Evolutionary conservation across 345 rosid species (phyloP), one percentile per base, ranked within the genome.

Genomic region (Odontarrhena argentea): DNA sequence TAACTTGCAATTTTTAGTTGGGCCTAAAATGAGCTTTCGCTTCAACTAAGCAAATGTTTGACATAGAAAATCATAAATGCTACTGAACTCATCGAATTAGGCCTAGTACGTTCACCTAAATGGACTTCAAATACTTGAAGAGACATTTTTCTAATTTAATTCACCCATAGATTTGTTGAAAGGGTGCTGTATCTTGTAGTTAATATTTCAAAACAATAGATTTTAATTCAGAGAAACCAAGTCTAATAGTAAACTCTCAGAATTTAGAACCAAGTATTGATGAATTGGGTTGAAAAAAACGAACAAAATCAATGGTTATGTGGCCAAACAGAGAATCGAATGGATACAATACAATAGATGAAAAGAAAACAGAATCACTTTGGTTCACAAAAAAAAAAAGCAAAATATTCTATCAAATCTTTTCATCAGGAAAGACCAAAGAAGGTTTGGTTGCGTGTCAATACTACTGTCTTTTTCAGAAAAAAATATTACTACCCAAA

Each of bases 11-110:
- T 75, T 62, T 77, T 78, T 10, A 73, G 18, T 28, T 75, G 71
- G 7, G 76, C 75, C 53, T 63, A 81, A 22, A 82, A 74, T 55
- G 75, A 77, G 70, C 76, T 77, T 75, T 78, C 50, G 57, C 63
- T 74, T 45, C 54, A 36, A n/a, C 18, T 14, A 45, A 55, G 4
- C 38, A n/a, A 35, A 22, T 67, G 24, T 44, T 6, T 55, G 5
- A 2, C 37, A 22, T 7, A 22, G 22, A 1, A 22, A 8, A 56
- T 38, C 63, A 57, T 11, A 57, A 38, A 38, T 57, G 35, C 41
- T 6, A 25, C 6, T n/a, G 24, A 58, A n/a, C n/a, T 12, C 24
- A 41, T 12, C 12, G 12, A 8, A 3, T 42, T 42, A 65, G 48
- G 51, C 51, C 50, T 26, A 34, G 54, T 1, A 26, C 13, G 4